phyloP scores from a whole-genome alignment of 1,284 basidiomycete genomes.

The Leccinum subspadiceum region DNA sequence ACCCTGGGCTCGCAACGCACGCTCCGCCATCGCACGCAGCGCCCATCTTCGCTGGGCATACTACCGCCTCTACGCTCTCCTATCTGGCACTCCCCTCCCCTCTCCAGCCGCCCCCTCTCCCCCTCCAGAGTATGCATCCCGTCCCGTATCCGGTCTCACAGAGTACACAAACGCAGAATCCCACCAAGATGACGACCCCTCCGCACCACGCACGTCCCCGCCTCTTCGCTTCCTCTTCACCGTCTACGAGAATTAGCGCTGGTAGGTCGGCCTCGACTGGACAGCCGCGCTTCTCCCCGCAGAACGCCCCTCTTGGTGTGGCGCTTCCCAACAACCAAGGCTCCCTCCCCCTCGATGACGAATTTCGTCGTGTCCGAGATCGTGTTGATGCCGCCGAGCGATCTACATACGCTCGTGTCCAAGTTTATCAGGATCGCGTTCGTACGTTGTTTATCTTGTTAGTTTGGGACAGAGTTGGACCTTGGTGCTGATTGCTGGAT shows the following conservation, averaged over 20 bases:
- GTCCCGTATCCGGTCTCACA: slow-evolving; percentile 1
- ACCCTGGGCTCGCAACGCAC: slow-evolving; percentile 57
- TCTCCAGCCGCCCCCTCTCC: slow-evolving; percentile 34
- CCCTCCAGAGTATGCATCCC: slow-evolving; percentile 37
- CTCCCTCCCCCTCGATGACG: slow-evolving; percentile 44
- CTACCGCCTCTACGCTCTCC: slow-evolving; percentile 46
- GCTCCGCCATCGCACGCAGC: slow-evolving; percentile 56
- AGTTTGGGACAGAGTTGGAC: not conserved
- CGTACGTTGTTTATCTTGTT: slow-evolving; percentile 45
- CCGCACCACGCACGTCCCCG: no score
- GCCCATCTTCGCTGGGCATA: slow-evolving; percentile 63
- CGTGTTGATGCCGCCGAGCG: slow-evolving; percentile 61
- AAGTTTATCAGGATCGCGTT: slow-evolving; percentile 89
- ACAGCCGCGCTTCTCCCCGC: no score
- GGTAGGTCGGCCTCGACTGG: no score
- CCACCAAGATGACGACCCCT: no score
- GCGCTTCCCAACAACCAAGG: no score
- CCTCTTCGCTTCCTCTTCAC: no score
- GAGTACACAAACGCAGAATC: no score
- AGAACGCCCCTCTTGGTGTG: no score
- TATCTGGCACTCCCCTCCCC: slow-evolving; percentile 56
- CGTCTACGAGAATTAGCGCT: no score
- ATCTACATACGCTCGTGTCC: slow-evolving; percentile 65
- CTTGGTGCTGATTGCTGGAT: slow-evolving; percentile 8
- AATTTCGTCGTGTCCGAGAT: slow-evolving; percentile 84